A percentile compares a stretch with the other conserved stretches of the same genome.
These are phyloP conservation scores for Aspergillus ochraceus DNA, from an alignment of 2,329 filamentous ascomycete genomes.

Conservation along the genomic window DNA sequence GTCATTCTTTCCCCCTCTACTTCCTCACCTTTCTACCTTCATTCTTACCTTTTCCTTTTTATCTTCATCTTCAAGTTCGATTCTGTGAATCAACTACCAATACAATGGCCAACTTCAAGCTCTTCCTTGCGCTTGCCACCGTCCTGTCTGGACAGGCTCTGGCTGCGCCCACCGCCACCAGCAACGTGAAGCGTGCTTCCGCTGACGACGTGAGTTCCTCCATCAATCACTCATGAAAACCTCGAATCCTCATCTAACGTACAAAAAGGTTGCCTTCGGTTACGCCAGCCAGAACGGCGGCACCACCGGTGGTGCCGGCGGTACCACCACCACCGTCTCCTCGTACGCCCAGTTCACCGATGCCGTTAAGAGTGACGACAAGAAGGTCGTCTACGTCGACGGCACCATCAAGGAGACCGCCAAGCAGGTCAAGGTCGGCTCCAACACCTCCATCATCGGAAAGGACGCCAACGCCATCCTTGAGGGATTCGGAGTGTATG, in stretches of 20 bases:
- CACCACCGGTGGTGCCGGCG: slow-evolving; percentile 58
- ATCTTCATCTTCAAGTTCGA: slow-evolving; percentile 3
- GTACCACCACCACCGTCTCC: slow-evolving; percentile 56
- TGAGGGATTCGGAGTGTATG: slow-evolving; percentile 46
- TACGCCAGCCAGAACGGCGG: slow-evolving; percentile 52
- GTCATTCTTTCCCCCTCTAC: slow-evolving; percentile 5
- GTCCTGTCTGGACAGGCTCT: slow-evolving; percentile 26
- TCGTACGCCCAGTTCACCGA: slow-evolving; percentile 52
- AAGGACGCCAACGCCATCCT: slow-evolving; percentile 54
- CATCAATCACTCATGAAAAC: background rate
- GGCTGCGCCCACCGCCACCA: slow-evolving; percentile 27
- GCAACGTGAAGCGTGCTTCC: slow-evolving; percentile 24
- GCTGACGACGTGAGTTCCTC: slow-evolving; percentile 24
- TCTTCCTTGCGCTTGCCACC: slow-evolving; percentile 22
- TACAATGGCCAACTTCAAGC: slow-evolving; percentile 27
- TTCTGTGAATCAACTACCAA: background rate
- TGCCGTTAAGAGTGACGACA: slow-evolving; percentile 50
- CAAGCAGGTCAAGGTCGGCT: slow-evolving; percentile 47
- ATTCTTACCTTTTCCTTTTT: slow-evolving; percentile 1
- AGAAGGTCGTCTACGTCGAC: slow-evolving; percentile 49
- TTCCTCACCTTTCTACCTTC: background rate
- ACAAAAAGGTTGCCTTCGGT: slow-evolving; percentile 35
- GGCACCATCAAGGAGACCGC: slow-evolving; percentile 47
- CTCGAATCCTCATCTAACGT: background rate
- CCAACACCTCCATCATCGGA: slow-evolving; percentile 55